Evolutionary conservation across 2,329 filamentous ascomycete genomes (phyloP).

Genomic region (Aspergillus luchuensis): DNA sequence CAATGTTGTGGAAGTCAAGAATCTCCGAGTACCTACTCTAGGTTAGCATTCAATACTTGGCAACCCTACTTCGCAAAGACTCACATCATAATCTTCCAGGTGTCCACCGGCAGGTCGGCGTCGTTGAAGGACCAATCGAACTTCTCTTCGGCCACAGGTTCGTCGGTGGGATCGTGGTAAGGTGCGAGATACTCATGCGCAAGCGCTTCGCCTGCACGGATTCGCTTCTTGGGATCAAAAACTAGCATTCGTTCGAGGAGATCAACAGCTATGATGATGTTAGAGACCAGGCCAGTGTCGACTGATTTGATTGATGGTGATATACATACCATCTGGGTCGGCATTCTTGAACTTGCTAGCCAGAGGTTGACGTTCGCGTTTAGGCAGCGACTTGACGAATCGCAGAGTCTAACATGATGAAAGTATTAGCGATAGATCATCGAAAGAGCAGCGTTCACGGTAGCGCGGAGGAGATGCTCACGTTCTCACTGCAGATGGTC

Average conservation of each 20-base stretch:
- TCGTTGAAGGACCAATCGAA: constrained; percentile 99
- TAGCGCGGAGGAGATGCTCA: constrained; percentile 49
- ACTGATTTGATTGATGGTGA: background rate
- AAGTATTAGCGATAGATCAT: constrained; percentile 27
- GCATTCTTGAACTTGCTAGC: constrained; percentile 92
- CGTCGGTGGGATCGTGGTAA: constrained; percentile 96
- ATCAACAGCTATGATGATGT: constrained; percentile 69
- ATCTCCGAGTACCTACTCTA: constrained; percentile 89
- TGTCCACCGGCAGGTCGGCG: constrained; percentile 93
- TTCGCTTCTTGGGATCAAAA: constrained; percentile 95
- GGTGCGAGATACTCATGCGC: constrained; percentile 91
- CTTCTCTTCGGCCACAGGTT: constrained; percentile 93
- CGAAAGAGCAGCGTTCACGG: background rate
- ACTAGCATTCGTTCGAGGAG: constrained; percentile 96
- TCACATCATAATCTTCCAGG: constrained; percentile 99
- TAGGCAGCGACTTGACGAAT: constrained; percentile 96
- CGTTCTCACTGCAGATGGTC: constrained; percentile 97
- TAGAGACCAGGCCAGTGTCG: constrained; percentile 10
- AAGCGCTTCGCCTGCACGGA: constrained; percentile 82
- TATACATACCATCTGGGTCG: constrained; percentile 71
- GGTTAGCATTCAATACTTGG: background rate
- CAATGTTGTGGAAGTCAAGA: constrained; percentile 96
- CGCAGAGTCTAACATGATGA: constrained; percentile 73
- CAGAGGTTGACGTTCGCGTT: constrained; percentile 86
- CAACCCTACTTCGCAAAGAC: constrained; percentile 32